A percentile compares a stretch with the other conserved stretches of the same genome.
phyloP scores from a whole-genome alignment of 129 eudicot species.

The Helianthus tuberosus region DNA sequence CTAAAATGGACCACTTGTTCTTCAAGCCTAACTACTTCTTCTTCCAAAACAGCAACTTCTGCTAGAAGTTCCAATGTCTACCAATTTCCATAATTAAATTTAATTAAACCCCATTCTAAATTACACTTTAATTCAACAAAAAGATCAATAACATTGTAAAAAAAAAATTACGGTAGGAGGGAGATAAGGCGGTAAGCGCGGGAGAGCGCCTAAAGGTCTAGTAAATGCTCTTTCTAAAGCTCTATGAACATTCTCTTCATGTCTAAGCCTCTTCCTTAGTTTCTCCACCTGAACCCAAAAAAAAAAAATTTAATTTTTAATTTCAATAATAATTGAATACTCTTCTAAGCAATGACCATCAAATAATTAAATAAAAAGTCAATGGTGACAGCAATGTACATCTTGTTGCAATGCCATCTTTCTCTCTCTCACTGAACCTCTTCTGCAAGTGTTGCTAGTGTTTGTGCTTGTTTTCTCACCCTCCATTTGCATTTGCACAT shows the following conservation, averaged over 20 bases:
- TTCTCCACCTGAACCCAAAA: constrained; percentile 65
- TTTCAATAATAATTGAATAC: constrained; percentile 32
- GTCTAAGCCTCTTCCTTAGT: constrained; percentile 85
- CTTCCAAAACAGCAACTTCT: constrained; percentile 98
- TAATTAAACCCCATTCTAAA: constrained; percentile 6
- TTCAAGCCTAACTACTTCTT: constrained; percentile 94
- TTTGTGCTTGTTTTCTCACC: constrained; percentile 46
- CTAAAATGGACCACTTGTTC: constrained; percentile 90
- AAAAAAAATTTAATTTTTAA: background rate
- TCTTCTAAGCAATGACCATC: constrained; percentile 22
- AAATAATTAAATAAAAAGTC: constrained; percentile 30
- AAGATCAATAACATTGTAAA: background rate
- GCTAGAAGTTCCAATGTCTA: constrained; percentile 95
- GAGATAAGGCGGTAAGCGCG: constrained; percentile 96
- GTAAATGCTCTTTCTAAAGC: constrained; percentile 94
- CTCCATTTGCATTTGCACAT: constrained; percentile 57
- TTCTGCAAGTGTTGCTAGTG: constrained; percentile 29
- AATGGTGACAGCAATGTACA: constrained; percentile 54
- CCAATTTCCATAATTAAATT: background rate
- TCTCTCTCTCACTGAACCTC: constrained; percentile 62
- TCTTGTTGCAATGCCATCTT: constrained; percentile 86
- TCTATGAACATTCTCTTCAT: constrained; percentile 94
- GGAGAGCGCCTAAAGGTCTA: constrained; percentile 88
- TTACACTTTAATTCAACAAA: background rate
- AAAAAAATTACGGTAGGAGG: constrained; percentile 39